Base-by-base conservation (phyloP, 768 basidiomycete genomes). In the Cantharellus anzutake region DNA sequence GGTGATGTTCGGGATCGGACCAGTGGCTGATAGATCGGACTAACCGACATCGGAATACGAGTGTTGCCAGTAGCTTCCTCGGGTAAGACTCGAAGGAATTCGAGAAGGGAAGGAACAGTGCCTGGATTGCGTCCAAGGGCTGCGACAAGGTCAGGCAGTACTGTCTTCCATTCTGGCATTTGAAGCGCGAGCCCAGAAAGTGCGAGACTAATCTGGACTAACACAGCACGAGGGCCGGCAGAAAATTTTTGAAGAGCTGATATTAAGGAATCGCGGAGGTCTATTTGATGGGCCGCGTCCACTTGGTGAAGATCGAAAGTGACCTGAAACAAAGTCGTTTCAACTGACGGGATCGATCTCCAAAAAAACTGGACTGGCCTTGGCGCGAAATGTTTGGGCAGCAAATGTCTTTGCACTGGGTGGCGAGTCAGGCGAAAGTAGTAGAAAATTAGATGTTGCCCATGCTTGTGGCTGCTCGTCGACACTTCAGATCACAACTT, bases 241-340 rank as follows among this genome's bases (percentile, higher is more conserved):
- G 74, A 70, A 70, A 87, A 85, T 59, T 72, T 74, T 64, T 84
- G 71, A 56, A 99, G 72, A 2, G 87, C 87, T 39, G 81, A 70
- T 61, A 98, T 67, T 60, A 99, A 75, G 2, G 92, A 93, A 69
- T 96, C 90, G 53, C 91, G 81, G 59, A 98, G 74, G n/a, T 84
- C 76, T 39, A 83, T 74, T 11, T 85, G 76, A 64, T 90, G 81
- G 42, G 78, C 73, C 2, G 74, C 68, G 63, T 86, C 80, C 52
- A 99, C 82, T 78, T 97, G 89, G 59, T 82, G 72, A 53, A 99
- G 80, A 78, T 99, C 96, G 71, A 91, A 98, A 7, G 83, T 88
- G 64, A 98, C 90, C 96, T 99, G 63, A 48, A 1, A 53, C 35
- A n/a, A 34, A 61, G 58, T 48, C 41, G 41, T 42, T 37, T 63